These are phyloP conservation scores for Astragalus glycyphyllos DNA, from an alignment of 306 rosid genomes.

Conservation along the genomic window DNA sequence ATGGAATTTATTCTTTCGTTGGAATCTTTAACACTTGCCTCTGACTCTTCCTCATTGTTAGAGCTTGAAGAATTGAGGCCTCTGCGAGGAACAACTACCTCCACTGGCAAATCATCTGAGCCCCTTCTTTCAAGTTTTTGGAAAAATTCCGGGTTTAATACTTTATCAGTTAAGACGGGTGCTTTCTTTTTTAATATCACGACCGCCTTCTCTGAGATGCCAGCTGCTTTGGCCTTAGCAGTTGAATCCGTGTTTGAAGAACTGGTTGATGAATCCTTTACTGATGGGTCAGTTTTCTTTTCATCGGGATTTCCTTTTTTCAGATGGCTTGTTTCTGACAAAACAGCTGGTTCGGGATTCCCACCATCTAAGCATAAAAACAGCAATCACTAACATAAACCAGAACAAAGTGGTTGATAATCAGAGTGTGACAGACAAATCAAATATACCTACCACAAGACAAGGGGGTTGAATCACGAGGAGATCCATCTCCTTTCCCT, in stretches of 20 bases:
- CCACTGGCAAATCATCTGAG: conserved; percentile 88
- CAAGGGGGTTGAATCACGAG: conserved; percentile 57
- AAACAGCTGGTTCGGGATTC: conserved; percentile 50
- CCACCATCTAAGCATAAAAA: conserved; percentile 55
- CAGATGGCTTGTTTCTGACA: conserved; percentile 56
- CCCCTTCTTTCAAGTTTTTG: conserved; percentile 89
- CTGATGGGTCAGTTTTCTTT: conserved; percentile 53
- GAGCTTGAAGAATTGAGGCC: conserved; percentile 67
- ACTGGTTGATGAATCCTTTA: conserved; percentile 61
- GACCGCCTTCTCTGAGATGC: conserved; percentile 80
- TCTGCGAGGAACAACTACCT: conserved; percentile 89
- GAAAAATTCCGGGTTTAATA: conserved; percentile 89
- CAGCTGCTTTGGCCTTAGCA: conserved; percentile 58
- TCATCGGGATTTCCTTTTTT: conserved; percentile 55
- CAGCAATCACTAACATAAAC: conserved; percentile 38
- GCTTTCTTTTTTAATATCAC: conserved; percentile 92
- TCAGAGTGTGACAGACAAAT: conserved; percentile 33
- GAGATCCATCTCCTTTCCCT: conserved; percentile 76
- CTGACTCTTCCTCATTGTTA: conserved; percentile 67
- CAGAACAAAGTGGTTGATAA: conserved; percentile 19
- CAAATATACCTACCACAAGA: conserved; percentile 56
- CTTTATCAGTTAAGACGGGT: conserved; percentile 79
- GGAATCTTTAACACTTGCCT: conserved; percentile 53
- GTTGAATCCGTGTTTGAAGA: conserved; percentile 60
- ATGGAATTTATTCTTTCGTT: conserved; percentile 54